These are phyloP conservation scores for Aspergillus nomiae DNA, from an alignment of 2,329 filamentous ascomycete genomes.

Conservation along the genomic window DNA sequence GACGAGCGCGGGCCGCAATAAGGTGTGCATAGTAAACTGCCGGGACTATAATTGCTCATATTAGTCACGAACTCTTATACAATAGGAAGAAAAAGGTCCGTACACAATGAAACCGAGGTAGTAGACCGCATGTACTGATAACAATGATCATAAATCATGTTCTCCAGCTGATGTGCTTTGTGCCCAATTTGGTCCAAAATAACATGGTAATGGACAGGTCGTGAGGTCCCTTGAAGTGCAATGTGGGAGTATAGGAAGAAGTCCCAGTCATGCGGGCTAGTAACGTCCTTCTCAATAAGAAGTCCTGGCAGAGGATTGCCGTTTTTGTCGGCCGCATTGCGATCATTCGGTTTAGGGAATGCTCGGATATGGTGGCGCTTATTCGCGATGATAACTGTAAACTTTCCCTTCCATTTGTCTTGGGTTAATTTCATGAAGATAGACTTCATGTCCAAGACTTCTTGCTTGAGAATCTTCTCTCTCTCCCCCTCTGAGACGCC, in stretches of 20 bases:
- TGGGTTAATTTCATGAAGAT: slow-evolving; percentile 50
- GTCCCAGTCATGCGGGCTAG: slow-evolving; percentile 86
- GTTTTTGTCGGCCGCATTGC: slow-evolving; percentile 65
- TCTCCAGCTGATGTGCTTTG: slow-evolving; percentile 70
- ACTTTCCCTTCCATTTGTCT: slow-evolving; percentile 57
- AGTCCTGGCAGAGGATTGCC: slow-evolving; percentile 84
- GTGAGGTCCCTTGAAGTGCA: slow-evolving; percentile 90
- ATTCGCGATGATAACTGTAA: slow-evolving; percentile 84
- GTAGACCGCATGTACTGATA: slow-evolving; percentile 93
- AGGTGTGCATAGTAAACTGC: slow-evolving; percentile 96
- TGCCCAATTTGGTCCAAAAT: slow-evolving; percentile 78
- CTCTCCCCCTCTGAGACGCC: slow-evolving; percentile 90
- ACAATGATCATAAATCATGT: slow-evolving; percentile 90
- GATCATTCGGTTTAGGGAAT: slow-evolving; percentile 68
- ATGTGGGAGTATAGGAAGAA: slow-evolving; percentile 73
- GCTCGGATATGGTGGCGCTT: slow-evolving; percentile 95
- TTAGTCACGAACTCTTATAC: slow-evolving; percentile 7
- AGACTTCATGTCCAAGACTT: slow-evolving; percentile 71
- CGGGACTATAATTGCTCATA: slow-evolving; percentile 52
- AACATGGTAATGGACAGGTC: slow-evolving; percentile 90
- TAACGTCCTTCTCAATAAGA: slow-evolving; percentile 85
- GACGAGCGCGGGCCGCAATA: slow-evolving; percentile 75
- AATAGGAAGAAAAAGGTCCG: slow-evolving; percentile 14
- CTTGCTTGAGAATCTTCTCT: slow-evolving; percentile 73
- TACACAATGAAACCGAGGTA: slow-evolving; percentile 79